A percentile compares a stretch with the other conserved stretches of the same genome.
These are phyloP conservation scores for Asparagopsis taxiformis DNA, from an alignment of 31 red algal species.

Conservation along the genomic window DNA sequence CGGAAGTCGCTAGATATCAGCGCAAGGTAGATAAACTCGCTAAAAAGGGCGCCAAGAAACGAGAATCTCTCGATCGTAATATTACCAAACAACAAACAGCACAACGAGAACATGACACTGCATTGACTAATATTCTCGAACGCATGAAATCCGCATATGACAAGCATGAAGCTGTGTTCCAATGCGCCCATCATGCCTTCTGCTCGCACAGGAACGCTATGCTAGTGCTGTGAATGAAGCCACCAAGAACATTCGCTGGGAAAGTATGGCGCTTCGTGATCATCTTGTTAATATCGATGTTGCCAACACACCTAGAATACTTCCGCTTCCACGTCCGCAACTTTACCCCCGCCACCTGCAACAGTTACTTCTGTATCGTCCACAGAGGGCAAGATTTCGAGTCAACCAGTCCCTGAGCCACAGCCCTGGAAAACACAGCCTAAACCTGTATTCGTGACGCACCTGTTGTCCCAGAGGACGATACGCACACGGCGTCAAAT, in stretches of 20 bases:
- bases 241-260: constrained; percentile 36
- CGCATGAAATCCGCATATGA: constrained; percentile 23
- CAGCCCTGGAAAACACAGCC: too few species aligned
- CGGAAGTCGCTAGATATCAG: constrained; percentile 18
- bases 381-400: too few species aligned
- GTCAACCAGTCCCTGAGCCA: too few species aligned
- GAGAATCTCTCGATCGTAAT: constrained; percentile 16
- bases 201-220: constrained; percentile 51
- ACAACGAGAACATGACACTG: constrained; percentile 11
- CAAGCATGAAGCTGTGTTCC: constrained; percentile 24
- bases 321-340: constrained; percentile 22
- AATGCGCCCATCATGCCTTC: constrained; percentile 68
- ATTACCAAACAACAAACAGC: constrained; percentile 11
- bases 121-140: not conserved
- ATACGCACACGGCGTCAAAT: too few species aligned
- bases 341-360: not conserved
- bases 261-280: constrained; percentile 50
- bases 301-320: constrained; percentile 7
- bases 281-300: constrained; percentile 43
- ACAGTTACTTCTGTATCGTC: too few species aligned
- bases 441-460: too few species aligned
- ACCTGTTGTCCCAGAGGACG: too few species aligned
- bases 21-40: constrained; percentile 31
- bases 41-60: constrained; percentile 17
- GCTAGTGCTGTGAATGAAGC: constrained; percentile 25